These are phyloP conservation scores for Zasmidium citrigriseum DNA, from an alignment of 2,329 filamentous ascomycete species.

Conservation along the genomic window DNA sequence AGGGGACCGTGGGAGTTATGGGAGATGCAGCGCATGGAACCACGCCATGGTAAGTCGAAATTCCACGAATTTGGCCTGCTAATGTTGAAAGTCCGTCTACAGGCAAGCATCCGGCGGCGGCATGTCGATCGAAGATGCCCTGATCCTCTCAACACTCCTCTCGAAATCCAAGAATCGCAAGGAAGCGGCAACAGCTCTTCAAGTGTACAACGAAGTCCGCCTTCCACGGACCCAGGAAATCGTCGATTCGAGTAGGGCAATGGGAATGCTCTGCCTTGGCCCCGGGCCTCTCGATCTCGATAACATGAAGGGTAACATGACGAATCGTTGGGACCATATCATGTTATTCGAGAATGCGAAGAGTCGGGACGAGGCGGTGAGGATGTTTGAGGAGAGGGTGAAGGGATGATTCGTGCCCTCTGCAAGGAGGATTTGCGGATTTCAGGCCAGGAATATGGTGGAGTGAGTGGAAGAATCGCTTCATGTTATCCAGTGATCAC, in stretches of 20 bases:
- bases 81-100: no score
- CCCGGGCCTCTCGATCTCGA: constrained; percentile 8
- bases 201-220: constrained; percentile 14
- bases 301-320: constrained; percentile 8
- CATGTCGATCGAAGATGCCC: constrained; percentile 6
- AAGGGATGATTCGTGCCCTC: no score
- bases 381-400: constrained; percentile 4
- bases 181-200: constrained; percentile 7
- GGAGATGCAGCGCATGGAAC: constrained; percentile 4
- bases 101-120: constrained; percentile 1
- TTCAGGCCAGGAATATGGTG: no score
- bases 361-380: constrained; percentile 12
- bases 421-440: no score
- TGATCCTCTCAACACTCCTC: constrained; percentile 5
- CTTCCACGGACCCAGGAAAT: constrained; percentile 15
- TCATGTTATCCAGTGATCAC: not conserved
- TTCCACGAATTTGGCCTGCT: no score
- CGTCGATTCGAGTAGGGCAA: constrained; percentile 15
- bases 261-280: constrained; percentile 13
- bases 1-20: constrained; percentile 1
- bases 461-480: no score
- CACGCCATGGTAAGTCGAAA: constrained; percentile 1
- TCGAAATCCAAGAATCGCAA: not conserved
- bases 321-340: constrained; percentile 15
- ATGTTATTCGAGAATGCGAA: constrained; percentile 13